These are phyloP conservation scores for Herpetospermum pedunculosum DNA, from an alignment of 306 rosid genomes.

Conservation along the genomic window DNA sequence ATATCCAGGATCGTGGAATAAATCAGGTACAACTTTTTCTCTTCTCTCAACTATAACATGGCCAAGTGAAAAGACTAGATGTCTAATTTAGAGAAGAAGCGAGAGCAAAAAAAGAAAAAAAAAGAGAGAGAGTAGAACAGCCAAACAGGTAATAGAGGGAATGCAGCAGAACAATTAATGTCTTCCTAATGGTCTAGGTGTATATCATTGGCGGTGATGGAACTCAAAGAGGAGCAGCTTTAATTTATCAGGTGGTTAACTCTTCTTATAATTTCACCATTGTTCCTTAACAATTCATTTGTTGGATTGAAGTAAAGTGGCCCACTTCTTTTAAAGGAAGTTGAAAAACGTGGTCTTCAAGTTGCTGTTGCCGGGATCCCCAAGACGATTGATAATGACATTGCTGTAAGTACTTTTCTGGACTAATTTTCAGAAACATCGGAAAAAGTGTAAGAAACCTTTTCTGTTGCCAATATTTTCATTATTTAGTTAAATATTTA, in stretches of 20 bases:
- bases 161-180: conserved; percentile 9
- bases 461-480: neutral
- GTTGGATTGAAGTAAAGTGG: conserved; percentile 19
- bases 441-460: neutral
- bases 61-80: neutral
- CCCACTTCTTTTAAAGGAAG: conserved; percentile 62
- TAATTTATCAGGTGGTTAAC: conserved; percentile 59
- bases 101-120: neutral
- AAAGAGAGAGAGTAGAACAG: neutral
- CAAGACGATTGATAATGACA: conserved; percentile 89
- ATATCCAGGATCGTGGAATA: conserved; percentile 78
- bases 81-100: neutral
- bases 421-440: conserved; percentile 4
- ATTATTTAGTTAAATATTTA: neutral
- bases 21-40: conserved; percentile 55
- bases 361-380: conserved; percentile 96
- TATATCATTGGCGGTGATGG: conserved; percentile 98
- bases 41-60: neutral
- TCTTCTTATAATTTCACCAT: conserved; percentile 10
- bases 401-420: conserved; percentile 60
- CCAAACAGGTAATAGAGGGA: neutral
- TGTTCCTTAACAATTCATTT: conserved; percentile 11
- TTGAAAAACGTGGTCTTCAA: conserved; percentile 77
- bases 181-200: conserved; percentile 34
- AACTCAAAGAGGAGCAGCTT: conserved; percentile 84